Base-by-base conservation (phyloP, 352 stramenopile genomes). In the Globisporangium canariense region DNA sequence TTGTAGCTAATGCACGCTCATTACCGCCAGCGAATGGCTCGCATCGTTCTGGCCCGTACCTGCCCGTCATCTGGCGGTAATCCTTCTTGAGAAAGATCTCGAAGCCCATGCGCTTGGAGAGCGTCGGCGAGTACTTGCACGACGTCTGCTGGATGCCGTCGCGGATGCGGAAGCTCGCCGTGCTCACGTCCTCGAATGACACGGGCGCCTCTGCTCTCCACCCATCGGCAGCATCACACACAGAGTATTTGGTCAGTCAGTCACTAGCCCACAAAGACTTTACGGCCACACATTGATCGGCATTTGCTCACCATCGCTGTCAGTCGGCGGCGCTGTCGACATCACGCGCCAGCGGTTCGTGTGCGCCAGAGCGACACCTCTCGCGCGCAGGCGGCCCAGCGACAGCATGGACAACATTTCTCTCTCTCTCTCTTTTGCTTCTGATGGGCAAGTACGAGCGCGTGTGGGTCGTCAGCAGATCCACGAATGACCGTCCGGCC, bases 61-160 rank as follows among this genome's bases (percentile, higher is more conserved):
- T 91, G 52, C 87, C 87, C 9, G 86, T 95, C 81, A 95, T 91
- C 54, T 99, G 95, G 25, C 93, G 92, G 67, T 99, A 97, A 74
- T 99, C 97, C 59, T 98, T 97, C 82, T 99, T 99, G 28, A 99
- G 77, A 66, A 91, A 98, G 28, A 99, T 78, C 56, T 98, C 94
- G 43, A 86, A 89, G 55, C 90, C 91, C 68, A 97, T 89, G 32
- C 96, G 74, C 70, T 98, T 86, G 30, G 90, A 98, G 13, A 99
- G 78, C 71, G 98, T 86, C 60, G 92, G 89, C 41, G 90, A 98
- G 77, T 91, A 89, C 60, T 94, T 87, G 76, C 91, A 97, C 46
- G 82, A 84, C 9, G 96, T 98, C 36, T 96, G 78, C 62, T 90
- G 75, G 53, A 98, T 96, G 51, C 85, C 91, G 47, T 93, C 86